Percentiles rank a stretch among this genome's conserved stretches.
These are phyloP conservation scores for Candida arabinofermentans DNA, from an alignment of 805 yeast species.

Conservation along the genomic window DNA sequence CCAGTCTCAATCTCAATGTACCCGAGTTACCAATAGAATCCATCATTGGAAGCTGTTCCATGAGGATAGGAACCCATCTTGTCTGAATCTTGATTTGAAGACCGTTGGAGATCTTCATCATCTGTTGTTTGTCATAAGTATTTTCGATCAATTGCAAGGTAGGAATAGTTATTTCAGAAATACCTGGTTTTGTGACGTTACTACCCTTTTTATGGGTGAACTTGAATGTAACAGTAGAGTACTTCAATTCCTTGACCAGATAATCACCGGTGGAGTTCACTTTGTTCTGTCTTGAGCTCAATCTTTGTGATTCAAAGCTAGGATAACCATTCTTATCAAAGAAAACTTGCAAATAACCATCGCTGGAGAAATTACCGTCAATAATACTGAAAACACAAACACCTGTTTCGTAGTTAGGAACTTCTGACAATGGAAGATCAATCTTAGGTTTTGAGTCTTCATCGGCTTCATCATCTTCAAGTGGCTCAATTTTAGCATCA, in stretches of 20 bases:
- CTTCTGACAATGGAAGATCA: constrained; percentile 54
- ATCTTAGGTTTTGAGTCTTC: constrained; percentile 39
- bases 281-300: constrained; percentile 38
- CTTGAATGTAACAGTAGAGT: constrained; percentile 63
- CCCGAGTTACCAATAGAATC: constrained; percentile 81
- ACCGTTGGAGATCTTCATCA: constrained; percentile 42
- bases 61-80: constrained; percentile 76
- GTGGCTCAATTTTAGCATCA: constrained; percentile 13
- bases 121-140: constrained; percentile 59
- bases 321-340: constrained; percentile 74
- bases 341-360: constrained; percentile 65
- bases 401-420: constrained; percentile 64
- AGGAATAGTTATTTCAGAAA: constrained; percentile 63
- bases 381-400: constrained; percentile 64
- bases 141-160: constrained; percentile 61
- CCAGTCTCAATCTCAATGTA: constrained; percentile 52
- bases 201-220: constrained; percentile 50
- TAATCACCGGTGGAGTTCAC: constrained; percentile 60
- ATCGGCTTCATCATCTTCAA: constrained; percentile 29
- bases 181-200: constrained; percentile 51
- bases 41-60: constrained; percentile 57
- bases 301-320: constrained; percentile 51
- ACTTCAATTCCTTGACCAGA: constrained; percentile 68
- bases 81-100: constrained; percentile 49
- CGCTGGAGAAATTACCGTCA: constrained; percentile 54